A percentile compares a stretch with the other conserved stretches of the same genome.
phyloP scores from a whole-genome alignment of 2,329 filamentous ascomycete genomes.

The Didymella segeticola region DNA sequence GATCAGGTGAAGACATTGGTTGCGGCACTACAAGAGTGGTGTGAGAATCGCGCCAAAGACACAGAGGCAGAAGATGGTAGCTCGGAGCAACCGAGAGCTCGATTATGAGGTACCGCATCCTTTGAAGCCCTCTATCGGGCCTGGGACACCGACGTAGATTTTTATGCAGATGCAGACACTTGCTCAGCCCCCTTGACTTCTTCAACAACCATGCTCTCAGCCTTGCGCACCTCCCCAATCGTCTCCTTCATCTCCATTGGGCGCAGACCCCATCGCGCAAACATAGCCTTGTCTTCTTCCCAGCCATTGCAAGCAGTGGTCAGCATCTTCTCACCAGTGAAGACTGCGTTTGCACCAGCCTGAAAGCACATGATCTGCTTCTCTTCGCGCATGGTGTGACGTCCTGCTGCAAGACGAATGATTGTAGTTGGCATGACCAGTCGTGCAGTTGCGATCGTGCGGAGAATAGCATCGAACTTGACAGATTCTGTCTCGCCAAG shows the following conservation, averaged over 20 bases:
- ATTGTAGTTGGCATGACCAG: conserved; percentile 85
- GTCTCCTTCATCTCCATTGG: conserved; percentile 67
- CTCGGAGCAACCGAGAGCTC: not conserved
- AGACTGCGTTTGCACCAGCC: conserved; percentile 92
- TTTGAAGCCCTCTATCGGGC: not conserved
- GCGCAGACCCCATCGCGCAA: conserved; percentile 79
- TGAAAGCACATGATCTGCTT: conserved; percentile 89
- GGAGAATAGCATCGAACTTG: conserved; percentile 77
- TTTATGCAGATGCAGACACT: conserved; percentile 8
- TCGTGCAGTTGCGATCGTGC: conserved; percentile 83
- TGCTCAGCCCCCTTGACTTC: conserved; percentile 18
- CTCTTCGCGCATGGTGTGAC: conserved; percentile 84
- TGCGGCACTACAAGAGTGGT: conserved; percentile 41
- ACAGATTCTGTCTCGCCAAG: conserved; percentile 76
- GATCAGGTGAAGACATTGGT: conserved; percentile 45
- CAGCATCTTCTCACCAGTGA: conserved; percentile 94
- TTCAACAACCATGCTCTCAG: conserved; percentile 21
- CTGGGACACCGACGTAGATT: not conserved
- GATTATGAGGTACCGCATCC: not conserved
- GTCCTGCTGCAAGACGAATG: conserved; percentile 83
- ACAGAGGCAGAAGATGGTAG: not conserved
- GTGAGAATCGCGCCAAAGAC: conserved; percentile 6
- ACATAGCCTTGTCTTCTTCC: conserved; percentile 87
- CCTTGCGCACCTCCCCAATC: conserved; percentile 38
- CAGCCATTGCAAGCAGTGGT: conserved; percentile 91